Evolutionary conservation across 768 basidiomycete genomes (phyloP), one percentile per base, ranked within the genome.

Genomic region (Rossbeevera mucosa): DNA sequence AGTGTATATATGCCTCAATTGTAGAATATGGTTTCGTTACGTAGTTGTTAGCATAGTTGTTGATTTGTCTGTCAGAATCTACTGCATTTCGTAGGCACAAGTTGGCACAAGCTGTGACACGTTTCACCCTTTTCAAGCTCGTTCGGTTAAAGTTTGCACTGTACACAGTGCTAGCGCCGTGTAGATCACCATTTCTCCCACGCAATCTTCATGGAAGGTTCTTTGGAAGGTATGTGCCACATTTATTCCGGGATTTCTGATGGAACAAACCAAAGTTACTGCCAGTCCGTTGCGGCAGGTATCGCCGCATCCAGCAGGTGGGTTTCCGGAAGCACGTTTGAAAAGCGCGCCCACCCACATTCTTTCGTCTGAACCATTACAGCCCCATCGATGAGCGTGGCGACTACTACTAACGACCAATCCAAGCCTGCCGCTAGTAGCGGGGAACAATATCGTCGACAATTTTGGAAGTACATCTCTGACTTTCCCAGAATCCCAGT

Each of bases 401-500:
- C 47, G n/a, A 31, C 44, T 9, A 31, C 44, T 9, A 12, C 12
- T 9, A 9, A 29, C 33, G 11, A 33, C 3, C 31, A 47, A 26
- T 18, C 31, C 0, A 24, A 3, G 9, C 26, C 43, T 11, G 26
- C 21, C 14, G 9, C 40, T 28, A 40, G 20, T 26, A 44, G 21
- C 20, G 41, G 47, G 7, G 55, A 48, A 20, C 20, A 26, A 7
- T 40, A 41, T 21, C 36, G 20, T 25, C 44, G 20, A 29, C 51
- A 20, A 11, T 21, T 31, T 22, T 47, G 33, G 16, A 31, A 20
- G 22, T 21, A 49, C 13, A 33, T 25, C 5, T 7, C 25, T 6
- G 51, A 55, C 9, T 48, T 51, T 5, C 48, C 52, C 21, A 59
- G 41, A 45, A 54, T 58, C 36, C 66, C 66, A 5, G 47, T 40